Conservation (phyloP, 148 eudicot species). For the Arbutus unedo region DNA sequence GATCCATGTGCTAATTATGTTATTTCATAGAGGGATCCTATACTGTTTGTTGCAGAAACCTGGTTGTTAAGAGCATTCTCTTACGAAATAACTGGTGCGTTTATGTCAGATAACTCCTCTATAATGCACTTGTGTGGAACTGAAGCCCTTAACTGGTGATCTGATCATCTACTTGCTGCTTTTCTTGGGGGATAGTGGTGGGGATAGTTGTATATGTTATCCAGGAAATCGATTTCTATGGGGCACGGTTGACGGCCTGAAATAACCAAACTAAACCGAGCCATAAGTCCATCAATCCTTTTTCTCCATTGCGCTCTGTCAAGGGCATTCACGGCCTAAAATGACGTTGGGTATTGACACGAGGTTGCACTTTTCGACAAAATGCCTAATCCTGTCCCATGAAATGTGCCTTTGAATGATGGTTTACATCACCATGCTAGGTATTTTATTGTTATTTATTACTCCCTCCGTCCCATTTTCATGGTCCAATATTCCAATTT, state of each 20-base stretch:
- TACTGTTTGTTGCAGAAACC: neutral
- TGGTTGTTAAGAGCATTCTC: constrained; percentile 3
- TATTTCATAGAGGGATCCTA: neutral
- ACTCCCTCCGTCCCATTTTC: too few relatives aligned
- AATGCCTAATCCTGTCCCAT: neutral
- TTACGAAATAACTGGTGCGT: neutral
- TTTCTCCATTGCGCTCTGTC: too few relatives aligned
- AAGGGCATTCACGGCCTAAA: neutral
- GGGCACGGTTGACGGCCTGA: neutral
- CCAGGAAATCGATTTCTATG: neutral
- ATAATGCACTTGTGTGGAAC: neutral
- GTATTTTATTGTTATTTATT: neutral
- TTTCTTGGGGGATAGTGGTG: neutral
- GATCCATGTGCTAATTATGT: neutral
- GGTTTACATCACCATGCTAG: neutral
- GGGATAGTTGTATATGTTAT: neutral
- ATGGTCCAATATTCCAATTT: too few relatives aligned
- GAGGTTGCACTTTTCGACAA: neutral
- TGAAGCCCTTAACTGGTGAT: neutral
- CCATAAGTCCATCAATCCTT: too few relatives aligned
- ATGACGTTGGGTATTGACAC: neutral
- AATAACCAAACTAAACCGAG: neutral
- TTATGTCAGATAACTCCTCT: neutral
- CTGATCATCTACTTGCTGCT: neutral
- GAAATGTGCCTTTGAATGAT: neutral